Conservation (phyloP, 805 yeast species). For the Schwanniomyces vanrijiae region DNA sequence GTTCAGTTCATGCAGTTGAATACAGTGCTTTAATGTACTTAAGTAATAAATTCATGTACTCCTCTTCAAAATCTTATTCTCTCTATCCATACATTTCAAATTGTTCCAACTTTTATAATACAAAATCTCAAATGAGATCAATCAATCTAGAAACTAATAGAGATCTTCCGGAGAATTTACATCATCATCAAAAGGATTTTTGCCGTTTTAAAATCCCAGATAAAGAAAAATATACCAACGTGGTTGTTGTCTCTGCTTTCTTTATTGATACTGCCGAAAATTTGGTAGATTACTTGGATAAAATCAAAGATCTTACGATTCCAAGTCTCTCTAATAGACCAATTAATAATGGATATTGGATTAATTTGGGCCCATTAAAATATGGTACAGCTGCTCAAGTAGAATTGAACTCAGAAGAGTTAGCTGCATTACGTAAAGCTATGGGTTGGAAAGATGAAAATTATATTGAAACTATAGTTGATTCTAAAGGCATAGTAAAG, state of each 20-base stretch:
- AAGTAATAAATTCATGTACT: constrained; percentile 60
- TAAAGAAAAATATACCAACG: constrained; percentile 34
- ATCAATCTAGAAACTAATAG: constrained; percentile 26
- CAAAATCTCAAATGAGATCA: constrained; percentile 29
- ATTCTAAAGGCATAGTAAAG: constrained; percentile 8
- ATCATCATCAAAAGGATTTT: constrained; percentile 63
- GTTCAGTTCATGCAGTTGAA: constrained; percentile 70
- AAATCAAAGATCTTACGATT: constrained; percentile 39
- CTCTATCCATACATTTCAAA: constrained; percentile 56
- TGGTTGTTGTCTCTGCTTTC: constrained; percentile 66
- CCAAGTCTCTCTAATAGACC: constrained; percentile 7
- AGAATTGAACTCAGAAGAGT: constrained; percentile 74
- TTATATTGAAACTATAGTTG: constrained; percentile 10
- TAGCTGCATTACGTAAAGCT: constrained; percentile 47
- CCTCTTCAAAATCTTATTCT: constrained; percentile 12
- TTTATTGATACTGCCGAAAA: constrained; percentile 94
- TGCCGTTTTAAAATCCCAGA: constrained; percentile 44
- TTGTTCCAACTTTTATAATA: constrained; percentile 29
- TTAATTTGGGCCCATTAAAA: constrained; percentile 88
- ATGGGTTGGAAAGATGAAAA: constrained; percentile 60
- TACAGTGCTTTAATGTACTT: constrained; percentile 73
- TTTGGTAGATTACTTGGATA: constrained; percentile 68
- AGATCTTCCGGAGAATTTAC: constrained; percentile 47
- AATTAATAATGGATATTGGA: constrained; percentile 64
- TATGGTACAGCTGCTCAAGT: constrained; percentile 84